These are phyloP conservation scores for Rhodomyrtus psidioides DNA, from an alignment of 441 rosid species.

Conservation along the genomic window DNA sequence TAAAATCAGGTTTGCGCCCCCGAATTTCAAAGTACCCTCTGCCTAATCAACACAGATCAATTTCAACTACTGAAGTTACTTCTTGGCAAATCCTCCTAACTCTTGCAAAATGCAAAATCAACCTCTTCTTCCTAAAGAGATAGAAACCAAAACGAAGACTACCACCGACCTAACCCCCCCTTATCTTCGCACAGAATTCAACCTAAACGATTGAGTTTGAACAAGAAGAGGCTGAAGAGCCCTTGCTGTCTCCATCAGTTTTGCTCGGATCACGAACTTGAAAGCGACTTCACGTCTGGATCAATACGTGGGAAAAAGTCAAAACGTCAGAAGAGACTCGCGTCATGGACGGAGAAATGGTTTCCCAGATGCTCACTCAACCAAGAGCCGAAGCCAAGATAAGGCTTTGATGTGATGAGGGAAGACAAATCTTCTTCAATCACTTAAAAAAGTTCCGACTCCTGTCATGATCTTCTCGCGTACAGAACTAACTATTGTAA, in stretches of 20 bases:
- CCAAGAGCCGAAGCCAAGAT: background rate
- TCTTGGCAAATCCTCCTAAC: background rate
- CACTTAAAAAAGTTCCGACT: background rate
- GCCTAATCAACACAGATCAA: background rate
- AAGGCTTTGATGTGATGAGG: background rate
- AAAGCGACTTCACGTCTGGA: background rate
- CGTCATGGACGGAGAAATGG: background rate
- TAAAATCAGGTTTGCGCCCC: background rate
- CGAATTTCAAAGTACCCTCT: background rate
- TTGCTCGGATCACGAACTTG: background rate
- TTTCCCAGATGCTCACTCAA: background rate
- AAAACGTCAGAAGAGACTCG: background rate
- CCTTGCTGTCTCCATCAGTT: background rate
- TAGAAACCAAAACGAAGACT: background rate
- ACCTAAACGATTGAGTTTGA: background rate
- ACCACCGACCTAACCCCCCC: background rate
- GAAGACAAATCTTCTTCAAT: background rate
- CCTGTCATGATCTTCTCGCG: background rate
- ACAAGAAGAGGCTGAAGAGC: too few relatives aligned
- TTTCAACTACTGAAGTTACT: background rate
- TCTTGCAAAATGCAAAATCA: background rate
- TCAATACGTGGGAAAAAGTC: background rate
- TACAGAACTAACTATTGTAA: background rate
- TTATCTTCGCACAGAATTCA: background rate
- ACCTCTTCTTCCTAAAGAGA: background rate